These are phyloP conservation scores for Margaritispora aquatica DNA, from an alignment of 495 filamentous ascomycete species.

Conservation along the genomic window DNA sequence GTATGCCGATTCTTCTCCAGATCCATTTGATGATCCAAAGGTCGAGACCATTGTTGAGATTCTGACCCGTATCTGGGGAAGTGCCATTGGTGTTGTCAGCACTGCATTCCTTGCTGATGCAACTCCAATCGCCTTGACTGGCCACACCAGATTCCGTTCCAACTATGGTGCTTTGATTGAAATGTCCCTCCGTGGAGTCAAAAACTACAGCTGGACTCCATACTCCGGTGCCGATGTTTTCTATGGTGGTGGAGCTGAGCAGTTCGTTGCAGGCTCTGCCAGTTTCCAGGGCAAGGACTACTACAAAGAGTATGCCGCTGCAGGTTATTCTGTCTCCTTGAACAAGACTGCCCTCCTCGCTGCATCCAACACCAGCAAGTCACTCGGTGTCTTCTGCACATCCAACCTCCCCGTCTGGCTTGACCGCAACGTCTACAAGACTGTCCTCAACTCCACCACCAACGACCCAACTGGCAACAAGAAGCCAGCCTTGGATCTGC, in stretches of 20 bases:
- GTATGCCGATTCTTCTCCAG: slow-evolving; percentile 60
- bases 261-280: slow-evolving; percentile 52
- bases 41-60: slow-evolving; percentile 72
- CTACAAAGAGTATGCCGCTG: slow-evolving; percentile 58
- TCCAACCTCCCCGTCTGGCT: slow-evolving; percentile 65
- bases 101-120: slow-evolving; percentile 53
- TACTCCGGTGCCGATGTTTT: slow-evolving; percentile 63
- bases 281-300: slow-evolving; percentile 56
- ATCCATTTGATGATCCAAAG: slow-evolving; percentile 67
- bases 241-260: slow-evolving; percentile 67
- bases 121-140: slow-evolving; percentile 61
- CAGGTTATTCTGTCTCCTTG: slow-evolving; percentile 44
- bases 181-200: slow-evolving; percentile 48
- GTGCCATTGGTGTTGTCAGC: slow-evolving; percentile 33
- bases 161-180: slow-evolving; percentile 59
- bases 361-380: slow-evolving; percentile 44
- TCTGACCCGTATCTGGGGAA: slow-evolving; percentile 53
- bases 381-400: slow-evolving; percentile 63
- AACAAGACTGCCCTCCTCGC: slow-evolving; percentile 58
- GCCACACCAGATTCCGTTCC: slow-evolving; percentile 57
- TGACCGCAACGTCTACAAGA: slow-evolving; percentile 63
- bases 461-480: slow-evolving; percentile 57
- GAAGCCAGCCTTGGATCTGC: slow-evolving; percentile 55
- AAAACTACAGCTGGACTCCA: slow-evolving; percentile 64
- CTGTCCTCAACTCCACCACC: slow-evolving; percentile 49